Evolutionary conservation across 1,284 basidiomycete genomes (phyloP).

Genomic region (Bjerkandera adusta): DNA sequence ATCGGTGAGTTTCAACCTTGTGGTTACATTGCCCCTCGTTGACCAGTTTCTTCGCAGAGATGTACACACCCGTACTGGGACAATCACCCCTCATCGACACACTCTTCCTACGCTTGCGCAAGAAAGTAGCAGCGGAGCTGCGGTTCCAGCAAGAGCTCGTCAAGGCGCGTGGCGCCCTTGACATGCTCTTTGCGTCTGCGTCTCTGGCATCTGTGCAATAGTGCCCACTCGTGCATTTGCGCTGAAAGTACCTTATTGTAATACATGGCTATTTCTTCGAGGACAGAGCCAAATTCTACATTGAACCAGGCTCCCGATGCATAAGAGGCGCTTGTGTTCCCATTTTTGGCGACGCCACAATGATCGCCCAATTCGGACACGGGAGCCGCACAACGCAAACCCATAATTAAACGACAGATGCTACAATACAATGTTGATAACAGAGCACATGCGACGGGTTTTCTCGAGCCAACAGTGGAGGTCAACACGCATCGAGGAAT

Average conservation of each 20-base stretch:
- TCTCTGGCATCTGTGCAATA: constrained; percentile 35
- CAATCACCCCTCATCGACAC: constrained; percentile 93
- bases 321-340: no score
- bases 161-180: constrained; percentile 84
- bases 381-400: no score
- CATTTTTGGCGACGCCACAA: no score
- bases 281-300: no score
- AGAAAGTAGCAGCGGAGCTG: constrained; percentile 84
- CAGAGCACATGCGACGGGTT: no score
- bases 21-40: constrained; percentile 2
- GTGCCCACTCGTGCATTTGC: neutral
- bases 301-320: no score
- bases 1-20: constrained; percentile 69
- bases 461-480: neutral
- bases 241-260: constrained; percentile 2
- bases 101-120: constrained; percentile 80
- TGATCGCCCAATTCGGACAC: no score
- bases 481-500: constrained; percentile 48
- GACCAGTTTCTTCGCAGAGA: constrained; percentile 51
- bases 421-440: no score
- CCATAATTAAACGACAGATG: no score
- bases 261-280: no score
- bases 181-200: constrained; percentile 84
- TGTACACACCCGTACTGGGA: constrained; percentile 89
- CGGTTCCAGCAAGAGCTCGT: constrained; percentile 89